Evolutionary conservation across 1,284 basidiomycete genomes (phyloP), one percentile per base, ranked within the genome.

Genomic region (Pseudozyma pruni): DNA sequence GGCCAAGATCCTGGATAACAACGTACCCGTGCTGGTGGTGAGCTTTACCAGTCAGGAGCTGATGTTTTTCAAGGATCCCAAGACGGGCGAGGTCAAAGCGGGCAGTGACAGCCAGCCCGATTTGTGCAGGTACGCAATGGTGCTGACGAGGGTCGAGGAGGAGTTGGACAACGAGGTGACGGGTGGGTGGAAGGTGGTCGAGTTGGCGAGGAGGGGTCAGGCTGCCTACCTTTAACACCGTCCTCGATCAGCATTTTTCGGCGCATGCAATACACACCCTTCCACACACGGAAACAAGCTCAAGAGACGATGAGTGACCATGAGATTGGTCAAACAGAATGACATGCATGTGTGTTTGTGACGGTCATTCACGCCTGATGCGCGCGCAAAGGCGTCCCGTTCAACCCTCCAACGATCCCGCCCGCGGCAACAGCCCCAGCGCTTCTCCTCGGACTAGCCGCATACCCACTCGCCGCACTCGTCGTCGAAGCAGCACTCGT

Each of bases 181-280:
- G 0, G 93, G 93, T 45, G 96, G 96, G 10, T 99, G 96, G 96
- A 98, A 98, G 84, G 88, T 98, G 52, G 87, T 98, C 37, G 94
- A 73, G 17, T 19, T 70, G 10, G 74, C 74, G 1, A 42, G 74
- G 16, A 42, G 74, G 19, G 74, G 67, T n/a, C 71, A 74, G 31
- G 48, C 74, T 3, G 57, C 74, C 8, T 75, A 74, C 42, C 45
- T 75, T n/a, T 75, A 75, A 27, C 1, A 35, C 32, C n/a, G n/a
- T 8, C 22, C 25, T 19, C 32, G 11, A 31, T 14, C 16, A 4
- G 20, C 20, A 39, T 4, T 23, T 11, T 22, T 39, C 2, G n/a
- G 2, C 19, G 23, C 2, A 16, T 10, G 20, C 8, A n/a, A 35
- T 11, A n/a, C 34, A 2, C 46, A 7, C 47, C 23, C 34, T 11